Conservation (phyloP, 352 stramenopile species). For the Achlya hypogyna region DNA sequence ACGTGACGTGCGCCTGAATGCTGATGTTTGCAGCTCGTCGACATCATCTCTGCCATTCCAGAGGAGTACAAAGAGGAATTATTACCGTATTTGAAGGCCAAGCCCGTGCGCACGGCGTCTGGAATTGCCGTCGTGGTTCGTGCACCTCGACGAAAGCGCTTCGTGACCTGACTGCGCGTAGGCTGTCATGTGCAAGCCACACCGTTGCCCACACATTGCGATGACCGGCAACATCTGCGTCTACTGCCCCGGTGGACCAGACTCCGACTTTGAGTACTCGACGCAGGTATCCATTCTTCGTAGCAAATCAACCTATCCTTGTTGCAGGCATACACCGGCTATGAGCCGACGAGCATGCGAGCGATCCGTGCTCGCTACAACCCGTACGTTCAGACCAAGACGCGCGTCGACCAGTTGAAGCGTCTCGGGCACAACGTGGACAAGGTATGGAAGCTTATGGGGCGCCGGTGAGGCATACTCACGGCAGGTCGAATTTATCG, state of each 20-base stretch:
- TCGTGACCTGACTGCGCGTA: slow-evolving; percentile 17
- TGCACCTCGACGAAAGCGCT: background rate
- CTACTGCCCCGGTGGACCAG: slow-evolving; percentile 92
- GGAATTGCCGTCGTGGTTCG: slow-evolving; percentile 91
- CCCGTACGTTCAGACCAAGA: slow-evolving; percentile 89
- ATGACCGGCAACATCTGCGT: slow-evolving; percentile 96
- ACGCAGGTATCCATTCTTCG: slow-evolving; percentile 44
- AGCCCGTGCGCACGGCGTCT: slow-evolving; percentile 91
- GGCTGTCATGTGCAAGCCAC: slow-evolving; percentile 96
- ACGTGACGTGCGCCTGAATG: background rate
- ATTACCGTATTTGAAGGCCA: slow-evolving; percentile 89
- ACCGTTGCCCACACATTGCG: slow-evolving; percentile 96
- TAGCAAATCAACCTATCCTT: background rate
- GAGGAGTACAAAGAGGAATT: slow-evolving; percentile 88
- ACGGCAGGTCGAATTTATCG: slow-evolving; percentile 88
- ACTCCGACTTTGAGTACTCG: slow-evolving; percentile 97
- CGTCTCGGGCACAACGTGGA: slow-evolving; percentile 90
- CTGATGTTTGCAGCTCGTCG: slow-evolving; percentile 61
- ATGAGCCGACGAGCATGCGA: slow-evolving; percentile 95
- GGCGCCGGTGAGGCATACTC: background rate
- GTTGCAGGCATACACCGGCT: slow-evolving; percentile 91
- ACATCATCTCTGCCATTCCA: slow-evolving; percentile 94
- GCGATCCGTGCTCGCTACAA: slow-evolving; percentile 94
- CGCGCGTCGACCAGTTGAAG: slow-evolving; percentile 84
- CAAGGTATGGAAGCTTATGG: slow-evolving; percentile 59